Percentiles rank a stretch among this genome's conserved stretches.
Conservation (phyloP, 2,329 filamentous ascomycete genomes). For the Septoria petroselini region DNA sequence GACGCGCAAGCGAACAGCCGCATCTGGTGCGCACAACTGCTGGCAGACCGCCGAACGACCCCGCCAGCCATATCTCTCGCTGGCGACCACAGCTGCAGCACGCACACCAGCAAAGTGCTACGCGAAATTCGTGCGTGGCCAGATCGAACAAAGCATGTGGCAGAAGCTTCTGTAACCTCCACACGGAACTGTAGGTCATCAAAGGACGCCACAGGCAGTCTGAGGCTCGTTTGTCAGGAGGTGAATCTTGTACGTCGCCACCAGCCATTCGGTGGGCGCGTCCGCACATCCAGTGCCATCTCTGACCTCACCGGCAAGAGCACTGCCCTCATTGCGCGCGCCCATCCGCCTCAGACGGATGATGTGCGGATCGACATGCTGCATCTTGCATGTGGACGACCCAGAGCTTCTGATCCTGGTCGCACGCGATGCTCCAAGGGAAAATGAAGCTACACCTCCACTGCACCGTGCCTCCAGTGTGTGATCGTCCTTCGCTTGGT, state of each 20-base stretch:
- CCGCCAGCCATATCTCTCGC: constrained; percentile 9
- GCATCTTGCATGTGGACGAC: constrained; percentile 17
- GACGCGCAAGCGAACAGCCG: constrained; percentile 12
- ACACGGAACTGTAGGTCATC: constrained; percentile 1
- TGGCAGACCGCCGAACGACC: background rate
- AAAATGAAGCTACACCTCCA: constrained; percentile 12
- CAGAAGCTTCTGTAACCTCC: constrained; percentile 14
- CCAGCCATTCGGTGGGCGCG: constrained; percentile 4
- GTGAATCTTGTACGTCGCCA: background rate
- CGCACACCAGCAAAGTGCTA: constrained; percentile 7
- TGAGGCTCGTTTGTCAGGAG: background rate
- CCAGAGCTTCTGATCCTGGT: constrained; percentile 6
- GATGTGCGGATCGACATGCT: constrained; percentile 19
- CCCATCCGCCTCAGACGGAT: background rate
- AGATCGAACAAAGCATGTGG: constrained; percentile 15
- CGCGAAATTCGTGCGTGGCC: constrained; percentile 1
- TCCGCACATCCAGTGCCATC: constrained; percentile 6
- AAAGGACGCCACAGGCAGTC: constrained; percentile 4
- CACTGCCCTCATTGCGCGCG: constrained; percentile 21
- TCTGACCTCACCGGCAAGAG: constrained; percentile 11
- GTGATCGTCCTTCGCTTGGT: constrained; percentile 20
- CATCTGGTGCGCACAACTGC: constrained; percentile 6
- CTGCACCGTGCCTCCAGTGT: constrained; percentile 2
- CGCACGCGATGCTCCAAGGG: constrained; percentile 14
- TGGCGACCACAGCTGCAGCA: constrained; percentile 4